phyloP scores from a whole-genome alignment of 1,284 basidiomycete species.

The Boletus sp. region DNA sequence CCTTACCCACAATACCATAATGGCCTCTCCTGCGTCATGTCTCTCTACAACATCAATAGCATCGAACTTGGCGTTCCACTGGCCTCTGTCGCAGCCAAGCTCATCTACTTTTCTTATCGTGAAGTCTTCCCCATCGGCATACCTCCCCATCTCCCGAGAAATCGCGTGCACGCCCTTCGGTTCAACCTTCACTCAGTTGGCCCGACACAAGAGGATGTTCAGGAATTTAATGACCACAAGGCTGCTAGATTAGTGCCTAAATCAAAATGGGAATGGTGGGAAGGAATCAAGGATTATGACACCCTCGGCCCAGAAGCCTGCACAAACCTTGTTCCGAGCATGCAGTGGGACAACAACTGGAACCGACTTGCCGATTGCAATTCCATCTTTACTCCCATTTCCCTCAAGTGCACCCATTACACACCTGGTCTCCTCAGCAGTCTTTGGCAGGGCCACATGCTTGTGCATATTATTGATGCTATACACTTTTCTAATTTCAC shows the following conservation, averaged over 20 bases:
- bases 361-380: slow-evolving; percentile 56
- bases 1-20: slow-evolving; percentile 59
- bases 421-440: slow-evolving; percentile 54
- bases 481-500: slow-evolving; percentile 17
- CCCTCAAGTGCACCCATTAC: slow-evolving; percentile 51
- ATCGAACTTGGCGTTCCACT: slow-evolving; percentile 51
- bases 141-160: slow-evolving; percentile 50
- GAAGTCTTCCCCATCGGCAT: slow-evolving; percentile 52
- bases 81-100: slow-evolving; percentile 59
- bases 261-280: slow-evolving; percentile 45
- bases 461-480: slow-evolving; percentile 44
- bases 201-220: slow-evolving; percentile 62
- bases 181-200: slow-evolving; percentile 36
- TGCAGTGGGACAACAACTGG: slow-evolving; percentile 63
- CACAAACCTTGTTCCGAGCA: slow-evolving; percentile 41
- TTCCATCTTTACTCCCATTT: slow-evolving; percentile 44
- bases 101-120: slow-evolving; percentile 62
- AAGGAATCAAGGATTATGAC: slow-evolving; percentile 39
- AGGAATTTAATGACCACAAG: slow-evolving; percentile 55
- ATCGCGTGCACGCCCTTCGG: slow-evolving; percentile 46
- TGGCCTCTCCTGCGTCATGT: slow-evolving; percentile 31
- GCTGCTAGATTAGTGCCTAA: slow-evolving; percentile 30
- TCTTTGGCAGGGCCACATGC: slow-evolving; percentile 62
- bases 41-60: slow-evolving; percentile 45
- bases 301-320: slow-evolving; percentile 30